Percentiles rank a stretch among this genome's conserved stretches.
Evolutionary conservation across 768 basidiomycete species (phyloP).

Genomic region (Pulveroboletus sp.): DNA sequence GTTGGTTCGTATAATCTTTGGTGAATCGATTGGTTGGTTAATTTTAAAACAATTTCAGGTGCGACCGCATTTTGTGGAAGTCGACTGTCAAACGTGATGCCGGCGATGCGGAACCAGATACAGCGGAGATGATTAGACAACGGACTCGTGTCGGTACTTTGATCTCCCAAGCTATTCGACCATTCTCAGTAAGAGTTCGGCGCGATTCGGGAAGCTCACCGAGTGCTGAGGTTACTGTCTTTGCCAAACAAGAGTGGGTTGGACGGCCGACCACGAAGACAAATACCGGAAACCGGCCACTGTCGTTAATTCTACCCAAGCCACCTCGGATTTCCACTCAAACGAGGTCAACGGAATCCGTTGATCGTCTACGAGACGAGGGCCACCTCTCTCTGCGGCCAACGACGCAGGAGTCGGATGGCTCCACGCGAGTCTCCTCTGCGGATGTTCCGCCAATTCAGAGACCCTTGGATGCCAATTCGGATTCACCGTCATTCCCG

Average conservation of each 20-base stretch:
- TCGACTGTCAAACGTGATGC: slow-evolving; percentile 55
- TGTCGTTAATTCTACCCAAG: slow-evolving; percentile 22
- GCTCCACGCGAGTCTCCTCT: slow-evolving; percentile 17
- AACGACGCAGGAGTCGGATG: slow-evolving; percentile 8
- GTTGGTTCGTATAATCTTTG: slow-evolving; percentile 54
- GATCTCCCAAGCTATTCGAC: slow-evolving; percentile 52
- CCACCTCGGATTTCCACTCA: slow-evolving; percentile 15
- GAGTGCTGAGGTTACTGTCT: slow-evolving; percentile 20
- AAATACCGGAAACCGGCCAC: slow-evolving; percentile 10
- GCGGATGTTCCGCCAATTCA: slow-evolving; percentile 3
- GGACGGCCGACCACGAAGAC: slow-evolving; percentile 16
- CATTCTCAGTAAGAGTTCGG: slow-evolving; percentile 38
- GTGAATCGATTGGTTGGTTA: background rate
- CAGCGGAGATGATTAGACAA: slow-evolving; percentile 29
- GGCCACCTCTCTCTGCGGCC: slow-evolving; percentile 5
- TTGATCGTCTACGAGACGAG: slow-evolving; percentile 13
- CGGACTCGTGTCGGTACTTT: slow-evolving; percentile 53
- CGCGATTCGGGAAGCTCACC: slow-evolving; percentile 36
- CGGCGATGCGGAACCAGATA: slow-evolving; percentile 39
- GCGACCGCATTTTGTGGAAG: slow-evolving; percentile 84
- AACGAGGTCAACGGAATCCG: slow-evolving; percentile 28
- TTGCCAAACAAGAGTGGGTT: slow-evolving; percentile 22
- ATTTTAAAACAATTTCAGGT: slow-evolving; percentile 44
- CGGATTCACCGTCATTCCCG: slow-evolving; percentile 14
- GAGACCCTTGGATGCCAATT: slow-evolving; percentile 5